Evolutionary conservation across 495 filamentous ascomycete species (phyloP).

Genomic region (Aspergillus carlsbadensis): DNA sequence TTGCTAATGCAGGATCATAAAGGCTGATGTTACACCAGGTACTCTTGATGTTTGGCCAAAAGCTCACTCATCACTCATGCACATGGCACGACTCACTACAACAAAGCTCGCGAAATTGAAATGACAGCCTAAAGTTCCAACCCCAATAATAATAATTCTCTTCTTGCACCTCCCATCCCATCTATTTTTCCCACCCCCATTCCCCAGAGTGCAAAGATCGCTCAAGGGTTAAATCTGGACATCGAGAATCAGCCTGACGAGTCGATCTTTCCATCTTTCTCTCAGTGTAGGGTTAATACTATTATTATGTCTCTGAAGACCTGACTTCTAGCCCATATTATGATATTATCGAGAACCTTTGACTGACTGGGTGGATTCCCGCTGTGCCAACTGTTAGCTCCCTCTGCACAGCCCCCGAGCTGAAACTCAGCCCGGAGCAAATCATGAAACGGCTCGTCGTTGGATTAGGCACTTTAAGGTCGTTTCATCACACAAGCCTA

Average conservation of each 20-base stretch:
- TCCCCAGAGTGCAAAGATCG: too few relatives aligned
- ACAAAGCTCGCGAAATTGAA: too few relatives aligned
- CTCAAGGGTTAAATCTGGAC: too few relatives aligned
- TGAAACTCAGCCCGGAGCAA: background rate
- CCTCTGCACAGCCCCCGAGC: conserved; percentile 11
- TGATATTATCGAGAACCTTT: background rate
- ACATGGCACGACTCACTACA: too few relatives aligned
- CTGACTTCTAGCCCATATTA: background rate
- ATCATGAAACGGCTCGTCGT: background rate
- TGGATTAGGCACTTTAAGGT: background rate
- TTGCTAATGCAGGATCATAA: background rate
- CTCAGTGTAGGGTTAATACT: background rate
- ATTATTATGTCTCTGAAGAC: background rate
- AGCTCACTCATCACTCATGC: too few relatives aligned
- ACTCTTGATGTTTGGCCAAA: background rate
- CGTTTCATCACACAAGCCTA: background rate
- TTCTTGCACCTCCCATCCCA: too few relatives aligned
- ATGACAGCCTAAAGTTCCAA: too few relatives aligned
- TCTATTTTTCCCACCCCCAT: too few relatives aligned
- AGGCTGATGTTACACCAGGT: background rate
- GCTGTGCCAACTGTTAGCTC: background rate
- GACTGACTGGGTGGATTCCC: background rate
- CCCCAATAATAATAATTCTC: too few relatives aligned
- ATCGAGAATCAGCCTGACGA: background rate
- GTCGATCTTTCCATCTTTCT: background rate